Evolutionary conservation across 352 stramenopile species (phyloP).

Genomic region (Phytophthora sansomeana): DNA sequence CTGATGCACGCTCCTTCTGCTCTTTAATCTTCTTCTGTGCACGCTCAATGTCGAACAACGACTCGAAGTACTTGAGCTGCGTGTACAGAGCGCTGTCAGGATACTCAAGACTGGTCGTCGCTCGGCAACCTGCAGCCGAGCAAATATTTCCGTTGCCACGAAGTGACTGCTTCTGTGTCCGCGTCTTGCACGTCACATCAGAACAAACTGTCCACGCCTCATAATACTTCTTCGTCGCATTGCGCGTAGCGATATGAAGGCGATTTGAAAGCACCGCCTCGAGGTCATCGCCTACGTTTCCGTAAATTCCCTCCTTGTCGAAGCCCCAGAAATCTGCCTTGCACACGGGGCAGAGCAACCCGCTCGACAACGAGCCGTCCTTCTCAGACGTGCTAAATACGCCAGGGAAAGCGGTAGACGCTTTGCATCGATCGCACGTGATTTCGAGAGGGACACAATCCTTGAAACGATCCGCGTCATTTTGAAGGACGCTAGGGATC

Average conservation of each 20-base stretch:
- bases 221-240: slow-evolving; percentile 90
- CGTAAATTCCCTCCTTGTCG: slow-evolving; percentile 79
- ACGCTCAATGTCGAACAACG: slow-evolving; percentile 95
- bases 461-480: slow-evolving; percentile 92
- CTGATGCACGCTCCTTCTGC: slow-evolving; percentile 57
- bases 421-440: slow-evolving; percentile 74
- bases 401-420: slow-evolving; percentile 72
- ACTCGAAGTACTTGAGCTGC: slow-evolving; percentile 98
- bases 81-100: slow-evolving; percentile 93
- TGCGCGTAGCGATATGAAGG: slow-evolving; percentile 82
- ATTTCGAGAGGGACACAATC: slow-evolving; percentile 82
- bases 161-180: slow-evolving; percentile 96
- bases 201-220: slow-evolving; percentile 94
- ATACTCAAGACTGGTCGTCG: slow-evolving; percentile 89
- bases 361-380: slow-evolving; percentile 47
- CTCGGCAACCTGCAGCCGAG: slow-evolving; percentile 92
- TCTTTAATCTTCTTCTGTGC: slow-evolving; percentile 85
- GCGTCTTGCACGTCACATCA: slow-evolving; percentile 94
- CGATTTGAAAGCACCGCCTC: slow-evolving; percentile 83
- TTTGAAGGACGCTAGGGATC: slow-evolving; percentile 89
- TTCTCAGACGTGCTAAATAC: slow-evolving; percentile 62
- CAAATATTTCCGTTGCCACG: slow-evolving; percentile 93
- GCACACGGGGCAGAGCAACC: slow-evolving; percentile 78
- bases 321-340: slow-evolving; percentile 86
- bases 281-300: slow-evolving; percentile 77